Conservation (phyloP, 2,329 filamentous ascomycete species). For the Fusarium sp. region DNA sequence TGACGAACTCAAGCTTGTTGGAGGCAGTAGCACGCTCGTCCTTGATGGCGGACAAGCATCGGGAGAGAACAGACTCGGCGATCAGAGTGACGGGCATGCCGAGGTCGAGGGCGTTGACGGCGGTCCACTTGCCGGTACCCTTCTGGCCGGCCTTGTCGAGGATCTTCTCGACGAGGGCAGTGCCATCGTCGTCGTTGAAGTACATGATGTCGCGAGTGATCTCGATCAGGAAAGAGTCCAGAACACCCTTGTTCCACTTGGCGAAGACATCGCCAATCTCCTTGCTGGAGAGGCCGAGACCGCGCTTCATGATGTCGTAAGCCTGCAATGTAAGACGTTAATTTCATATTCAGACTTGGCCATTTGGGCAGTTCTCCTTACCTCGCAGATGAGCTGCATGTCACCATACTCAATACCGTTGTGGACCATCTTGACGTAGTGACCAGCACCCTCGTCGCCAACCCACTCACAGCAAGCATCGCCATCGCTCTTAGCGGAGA, state of each 20-base stretch:
- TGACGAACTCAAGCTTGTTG: conserved; percentile 76
- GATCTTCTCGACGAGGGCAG: conserved; percentile 96
- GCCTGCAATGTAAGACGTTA: conserved; percentile 68
- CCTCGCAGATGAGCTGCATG: conserved; percentile 99
- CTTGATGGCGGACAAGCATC: conserved; percentile 95
- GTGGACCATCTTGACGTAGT: conserved; percentile 99
- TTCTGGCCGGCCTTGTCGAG: conserved; percentile 98
- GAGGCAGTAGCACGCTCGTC: conserved; percentile 87
- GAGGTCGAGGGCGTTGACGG: conserved; percentile 97
- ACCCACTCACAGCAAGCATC: conserved; percentile 99
- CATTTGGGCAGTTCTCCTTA: conserved; percentile 56
- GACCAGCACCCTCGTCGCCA: conserved; percentile 97
- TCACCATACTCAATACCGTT: conserved; percentile 99
- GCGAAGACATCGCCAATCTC: conserved; percentile 95
- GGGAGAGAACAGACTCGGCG: conserved; percentile 94
- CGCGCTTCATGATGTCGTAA: conserved; percentile 99
- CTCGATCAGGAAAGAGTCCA: conserved; percentile 99
- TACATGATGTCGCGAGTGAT: conserved; percentile 99
- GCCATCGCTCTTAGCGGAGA: conserved; percentile 95
- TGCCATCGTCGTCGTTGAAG: conserved; percentile 95
- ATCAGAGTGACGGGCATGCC: conserved; percentile 99
- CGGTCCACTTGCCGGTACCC: conserved; percentile 99
- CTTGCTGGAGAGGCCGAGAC: conserved; percentile 86
- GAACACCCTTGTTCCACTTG: conserved; percentile 98
- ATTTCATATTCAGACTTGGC: neutral